phyloP scores from a whole-genome alignment of 2,329 filamentous ascomycete genomes.

The Fusarium sp. region DNA sequence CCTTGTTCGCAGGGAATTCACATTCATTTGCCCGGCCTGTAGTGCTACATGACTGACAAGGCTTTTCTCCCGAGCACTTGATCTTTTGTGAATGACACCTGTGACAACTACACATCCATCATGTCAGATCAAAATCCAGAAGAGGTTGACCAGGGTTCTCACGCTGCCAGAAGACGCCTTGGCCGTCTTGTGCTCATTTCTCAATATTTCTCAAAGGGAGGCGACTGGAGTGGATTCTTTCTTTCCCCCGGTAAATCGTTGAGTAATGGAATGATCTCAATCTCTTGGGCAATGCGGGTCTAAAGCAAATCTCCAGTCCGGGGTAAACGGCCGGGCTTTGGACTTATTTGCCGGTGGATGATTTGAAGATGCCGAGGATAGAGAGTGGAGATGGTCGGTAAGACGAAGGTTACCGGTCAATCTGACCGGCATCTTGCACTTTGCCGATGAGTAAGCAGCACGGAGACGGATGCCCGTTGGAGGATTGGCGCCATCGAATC shows the following conservation, averaged over 20 bases:
- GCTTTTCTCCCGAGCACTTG: conserved; percentile 61
- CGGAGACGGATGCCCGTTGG: conserved; percentile 5
- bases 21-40: conserved; percentile 57
- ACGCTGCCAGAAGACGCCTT: conserved; percentile 48
- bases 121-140: conserved; percentile 12
- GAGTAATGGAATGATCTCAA: conserved; percentile 28
- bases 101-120: conserved; percentile 51
- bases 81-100: conserved; percentile 63
- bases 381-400: conserved; percentile 33
- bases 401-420: conserved; percentile 19
- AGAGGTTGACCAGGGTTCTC: conserved; percentile 1
- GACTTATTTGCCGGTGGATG: conserved; percentile 17
- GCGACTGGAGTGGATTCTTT: conserved; percentile 3
- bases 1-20: conserved; percentile 57
- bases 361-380: conserved; percentile 11
- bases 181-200: conserved; percentile 44
- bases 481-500: background rate
- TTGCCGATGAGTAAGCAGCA: conserved; percentile 35
- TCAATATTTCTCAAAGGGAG: conserved; percentile 15
- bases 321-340: conserved; percentile 30
- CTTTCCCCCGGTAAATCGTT: conserved; percentile 18
- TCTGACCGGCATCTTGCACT: conserved; percentile 3
- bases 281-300: conserved; percentile 28
- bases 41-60: conserved; percentile 58
- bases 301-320: conserved; percentile 24